A percentile compares a stretch with the other conserved stretches of the same genome.
Evolutionary conservation across 2,329 filamentous ascomycete genomes (phyloP).

Genomic region (Beauveria caledonica): DNA sequence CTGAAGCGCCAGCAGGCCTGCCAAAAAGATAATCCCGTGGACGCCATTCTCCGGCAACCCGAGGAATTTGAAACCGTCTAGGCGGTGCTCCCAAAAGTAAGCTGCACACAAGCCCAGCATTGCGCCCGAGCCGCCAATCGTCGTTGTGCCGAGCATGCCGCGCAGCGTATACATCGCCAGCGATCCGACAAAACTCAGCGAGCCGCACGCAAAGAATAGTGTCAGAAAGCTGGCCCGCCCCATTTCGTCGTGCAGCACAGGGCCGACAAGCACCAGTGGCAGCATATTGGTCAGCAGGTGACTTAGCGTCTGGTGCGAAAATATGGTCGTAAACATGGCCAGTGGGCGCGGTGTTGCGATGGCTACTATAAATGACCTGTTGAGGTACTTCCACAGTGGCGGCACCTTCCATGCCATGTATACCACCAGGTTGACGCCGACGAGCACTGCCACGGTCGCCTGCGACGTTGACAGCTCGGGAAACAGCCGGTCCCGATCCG

Average conservation of each 20-base stretch:
- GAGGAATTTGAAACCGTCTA: constrained; percentile 49
- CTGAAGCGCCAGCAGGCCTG: constrained; percentile 42
- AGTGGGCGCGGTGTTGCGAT: constrained; percentile 56
- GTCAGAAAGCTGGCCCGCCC: constrained; percentile 61
- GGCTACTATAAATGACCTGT: constrained; percentile 58
- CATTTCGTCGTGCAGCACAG: constrained; percentile 59
- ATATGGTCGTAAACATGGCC: constrained; percentile 54
- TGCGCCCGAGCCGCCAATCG: constrained; percentile 60
- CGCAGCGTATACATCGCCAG: constrained; percentile 42
- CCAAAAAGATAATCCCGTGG: constrained; percentile 45
- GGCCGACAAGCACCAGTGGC: constrained; percentile 58
- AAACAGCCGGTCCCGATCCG: constrained; percentile 43
- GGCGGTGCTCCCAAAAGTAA: constrained; percentile 51
- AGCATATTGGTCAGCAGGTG: constrained; percentile 61
- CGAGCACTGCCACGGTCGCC: constrained; percentile 55
- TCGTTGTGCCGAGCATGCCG: constrained; percentile 38
- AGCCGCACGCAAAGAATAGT: constrained; percentile 54
- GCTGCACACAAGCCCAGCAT: constrained; percentile 53
- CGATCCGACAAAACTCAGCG: constrained; percentile 50
- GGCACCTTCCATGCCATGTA: constrained; percentile 55
- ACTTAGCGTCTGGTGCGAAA: constrained; percentile 56
- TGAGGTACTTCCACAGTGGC: constrained; percentile 56
- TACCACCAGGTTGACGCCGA: constrained; percentile 50
- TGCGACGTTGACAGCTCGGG: constrained; percentile 53
- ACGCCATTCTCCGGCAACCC: constrained; percentile 50